Percentiles rank a stretch among this genome's conserved stretches.
Conservation (phyloP, 2,329 filamentous ascomycete species). For the Botrytis galanthina region DNA sequence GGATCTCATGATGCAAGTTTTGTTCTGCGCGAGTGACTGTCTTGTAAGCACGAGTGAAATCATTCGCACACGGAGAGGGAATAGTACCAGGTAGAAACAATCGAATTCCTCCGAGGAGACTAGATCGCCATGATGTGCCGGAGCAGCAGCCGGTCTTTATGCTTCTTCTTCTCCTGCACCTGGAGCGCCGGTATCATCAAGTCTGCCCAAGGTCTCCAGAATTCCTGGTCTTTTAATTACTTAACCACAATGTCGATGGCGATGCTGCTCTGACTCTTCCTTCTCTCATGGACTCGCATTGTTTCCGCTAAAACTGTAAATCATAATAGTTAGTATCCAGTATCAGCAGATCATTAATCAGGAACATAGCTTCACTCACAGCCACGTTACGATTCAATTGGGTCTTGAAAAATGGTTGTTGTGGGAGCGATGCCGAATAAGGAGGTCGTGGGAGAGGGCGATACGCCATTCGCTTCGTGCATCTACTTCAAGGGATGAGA, state of each 20-base stretch:
- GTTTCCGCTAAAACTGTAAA: background rate
- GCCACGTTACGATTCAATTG: background rate
- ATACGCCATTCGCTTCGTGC: background rate
- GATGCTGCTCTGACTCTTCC: background rate
- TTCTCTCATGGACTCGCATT: background rate
- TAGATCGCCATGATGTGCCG: background rate
- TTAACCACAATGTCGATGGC: no score
- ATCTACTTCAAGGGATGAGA: background rate
- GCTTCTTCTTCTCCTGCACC: background rate
- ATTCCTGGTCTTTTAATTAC: no score
- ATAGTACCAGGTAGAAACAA: no score
- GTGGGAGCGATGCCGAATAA: background rate
- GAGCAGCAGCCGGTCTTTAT: background rate
- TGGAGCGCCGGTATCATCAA: rapidly evolving
- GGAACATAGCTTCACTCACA: background rate
- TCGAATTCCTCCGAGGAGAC: no score
- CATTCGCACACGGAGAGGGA: no score
- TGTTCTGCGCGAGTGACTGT: background rate
- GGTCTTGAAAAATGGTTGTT: background rate
- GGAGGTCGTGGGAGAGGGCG: background rate
- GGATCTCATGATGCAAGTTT: background rate
- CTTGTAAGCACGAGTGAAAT: background rate
- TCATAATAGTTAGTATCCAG: background rate
- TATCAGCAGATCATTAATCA: background rate
- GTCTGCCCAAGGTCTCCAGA: no score